Evolutionary conservation across 2,329 filamentous ascomycete species (phyloP).

Genomic region (Penicillium sp.): DNA sequence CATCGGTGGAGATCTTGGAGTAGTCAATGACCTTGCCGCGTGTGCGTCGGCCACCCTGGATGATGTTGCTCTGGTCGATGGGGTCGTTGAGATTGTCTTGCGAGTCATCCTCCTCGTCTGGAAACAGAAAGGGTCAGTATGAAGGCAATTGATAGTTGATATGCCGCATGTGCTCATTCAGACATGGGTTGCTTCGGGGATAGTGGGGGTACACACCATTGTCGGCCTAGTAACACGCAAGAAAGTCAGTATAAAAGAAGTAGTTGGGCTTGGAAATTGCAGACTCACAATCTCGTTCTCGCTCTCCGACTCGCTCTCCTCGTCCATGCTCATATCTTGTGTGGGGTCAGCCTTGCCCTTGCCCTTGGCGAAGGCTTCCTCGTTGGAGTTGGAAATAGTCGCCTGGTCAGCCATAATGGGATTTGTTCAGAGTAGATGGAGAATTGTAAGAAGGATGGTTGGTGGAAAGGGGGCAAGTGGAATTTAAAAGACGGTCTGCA

Average conservation of each 20-base stretch:
- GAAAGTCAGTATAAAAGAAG: background rate
- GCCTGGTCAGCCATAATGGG: slow-evolving; percentile 39
- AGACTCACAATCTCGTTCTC: slow-evolving; percentile 42
- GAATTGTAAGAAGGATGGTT: slow-evolving; percentile 23
- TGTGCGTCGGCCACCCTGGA: slow-evolving; percentile 74
- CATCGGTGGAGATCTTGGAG: slow-evolving; percentile 79
- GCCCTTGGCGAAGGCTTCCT: slow-evolving; percentile 63
- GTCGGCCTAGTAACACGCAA: slow-evolving; percentile 24
- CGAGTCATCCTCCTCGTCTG: slow-evolving; percentile 69
- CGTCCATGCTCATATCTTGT: slow-evolving; percentile 67
- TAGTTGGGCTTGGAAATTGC: background rate
- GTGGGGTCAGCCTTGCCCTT: slow-evolving; percentile 71
- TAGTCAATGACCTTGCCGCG: slow-evolving; percentile 92
- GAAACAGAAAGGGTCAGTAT: slow-evolving; percentile 14
- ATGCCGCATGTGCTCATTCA: background rate
- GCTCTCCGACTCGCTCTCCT: slow-evolving; percentile 66
- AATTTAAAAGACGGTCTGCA: slow-evolving; percentile 24
- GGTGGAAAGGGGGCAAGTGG: slow-evolving; percentile 11
- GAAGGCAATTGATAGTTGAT: slow-evolving; percentile 17
- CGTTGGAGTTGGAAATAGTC: slow-evolving; percentile 41
- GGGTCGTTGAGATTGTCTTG: slow-evolving; percentile 73
- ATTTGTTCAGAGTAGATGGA: slow-evolving; percentile 8
- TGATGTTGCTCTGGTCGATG: slow-evolving; percentile 87
- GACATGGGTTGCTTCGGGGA: background rate
- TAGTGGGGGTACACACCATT: slow-evolving; percentile 14